Percentiles rank a stretch among this genome's conserved stretches.
phyloP scores from a whole-genome alignment of 148 eudicot species.

The Pouteria glomerata region DNA sequence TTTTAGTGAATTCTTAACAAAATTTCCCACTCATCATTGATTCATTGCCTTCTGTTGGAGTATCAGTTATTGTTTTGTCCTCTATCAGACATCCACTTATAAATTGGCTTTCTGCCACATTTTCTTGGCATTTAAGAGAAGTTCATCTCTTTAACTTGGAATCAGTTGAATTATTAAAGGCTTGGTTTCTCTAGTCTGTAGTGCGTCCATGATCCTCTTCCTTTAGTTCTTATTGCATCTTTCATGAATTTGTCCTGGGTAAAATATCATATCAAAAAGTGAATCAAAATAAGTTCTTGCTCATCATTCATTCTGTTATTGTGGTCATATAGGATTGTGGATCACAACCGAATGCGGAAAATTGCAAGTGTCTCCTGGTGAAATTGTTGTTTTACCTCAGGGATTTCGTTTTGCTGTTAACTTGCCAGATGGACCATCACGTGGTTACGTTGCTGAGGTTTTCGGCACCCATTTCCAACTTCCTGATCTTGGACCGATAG shows the following conservation, averaged over 20 bases:
- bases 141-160: background rate
- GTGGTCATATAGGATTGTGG: slow-evolving; percentile 61
- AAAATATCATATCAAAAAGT: background rate
- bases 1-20: background rate
- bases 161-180: background rate
- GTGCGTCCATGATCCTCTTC: background rate
- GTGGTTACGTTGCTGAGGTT: slow-evolving; percentile 90
- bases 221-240: background rate
- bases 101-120: background rate
- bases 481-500: slow-evolving; percentile 97
- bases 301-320: background rate
- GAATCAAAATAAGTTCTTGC: background rate
- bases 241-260: background rate
- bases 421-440: slow-evolving; percentile 93
- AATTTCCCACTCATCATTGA: background rate
- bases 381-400: slow-evolving; percentile 78
- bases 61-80: background rate
- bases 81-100: background rate
- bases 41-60: background rate
- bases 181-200: background rate
- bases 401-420: slow-evolving; percentile 75
- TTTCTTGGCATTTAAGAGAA: background rate
- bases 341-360: slow-evolving; percentile 91
- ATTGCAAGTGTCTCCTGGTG: slow-evolving; percentile 84
- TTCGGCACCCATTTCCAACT: slow-evolving; percentile 95